A percentile compares a stretch with the other conserved stretches of the same genome.
Conservation (phyloP, 208 protist species). For the Leishmania aethiopica region DNA sequence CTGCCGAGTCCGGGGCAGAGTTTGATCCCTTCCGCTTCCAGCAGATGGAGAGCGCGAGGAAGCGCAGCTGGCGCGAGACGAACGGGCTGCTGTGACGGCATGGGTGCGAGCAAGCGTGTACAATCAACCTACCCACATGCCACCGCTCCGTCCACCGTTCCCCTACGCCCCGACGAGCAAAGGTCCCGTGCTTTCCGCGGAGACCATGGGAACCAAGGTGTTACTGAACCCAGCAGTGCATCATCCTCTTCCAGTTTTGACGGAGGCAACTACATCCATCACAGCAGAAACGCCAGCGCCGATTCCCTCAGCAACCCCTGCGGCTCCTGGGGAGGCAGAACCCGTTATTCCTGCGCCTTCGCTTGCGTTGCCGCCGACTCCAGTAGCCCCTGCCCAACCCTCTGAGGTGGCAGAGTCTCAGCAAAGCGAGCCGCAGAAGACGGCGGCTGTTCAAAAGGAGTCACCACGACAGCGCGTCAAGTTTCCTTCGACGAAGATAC, state of each 20-base stretch:
- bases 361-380: background rate
- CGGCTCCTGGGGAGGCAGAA: background rate
- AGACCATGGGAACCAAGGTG: slow-evolving; percentile 24
- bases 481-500: slow-evolving; percentile 30
- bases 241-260: background rate
- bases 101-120: slow-evolving; percentile 49
- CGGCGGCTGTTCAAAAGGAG: background rate
- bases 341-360: background rate
- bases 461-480: slow-evolving; percentile 11
- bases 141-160: slow-evolving; percentile 39
- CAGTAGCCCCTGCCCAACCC: background rate
- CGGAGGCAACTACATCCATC: background rate
- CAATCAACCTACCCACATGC: slow-evolving; percentile 36
- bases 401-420: background rate
- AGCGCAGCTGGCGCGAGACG: slow-evolving; percentile 25
- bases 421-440: slow-evolving; percentile 1
- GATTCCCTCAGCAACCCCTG: background rate
- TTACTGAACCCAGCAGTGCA: slow-evolving; percentile 8
- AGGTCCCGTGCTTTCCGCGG: slow-evolving; percentile 25
- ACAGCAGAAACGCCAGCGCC: background rate
- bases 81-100: slow-evolving; percentile 26
- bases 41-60: slow-evolving; percentile 23
- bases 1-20: slow-evolving; percentile 20
- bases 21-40: slow-evolving; percentile 35
- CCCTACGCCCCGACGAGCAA: slow-evolving; percentile 19